These are phyloP conservation scores for Metarhizium album DNA, from an alignment of 2,329 filamentous ascomycete genomes.

Conservation along the genomic window DNA sequence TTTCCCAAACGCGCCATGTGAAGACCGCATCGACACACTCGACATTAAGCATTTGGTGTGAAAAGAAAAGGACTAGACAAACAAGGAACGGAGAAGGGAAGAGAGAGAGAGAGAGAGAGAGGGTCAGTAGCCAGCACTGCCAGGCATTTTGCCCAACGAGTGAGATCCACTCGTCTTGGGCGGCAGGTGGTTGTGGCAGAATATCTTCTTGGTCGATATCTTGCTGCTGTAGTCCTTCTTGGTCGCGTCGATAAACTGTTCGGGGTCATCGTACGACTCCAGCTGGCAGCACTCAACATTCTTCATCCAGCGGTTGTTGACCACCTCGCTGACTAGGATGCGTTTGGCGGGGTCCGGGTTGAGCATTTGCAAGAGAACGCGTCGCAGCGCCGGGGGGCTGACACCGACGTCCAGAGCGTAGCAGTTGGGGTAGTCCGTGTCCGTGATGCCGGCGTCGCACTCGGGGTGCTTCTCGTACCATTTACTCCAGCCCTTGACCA, in stretches of 20 bases:
- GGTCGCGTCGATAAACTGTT: constrained; percentile 49
- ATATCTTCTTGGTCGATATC: constrained; percentile 38
- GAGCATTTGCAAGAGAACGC: constrained; percentile 69
- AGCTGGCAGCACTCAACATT: constrained; percentile 69
- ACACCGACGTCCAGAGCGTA: constrained; percentile 53
- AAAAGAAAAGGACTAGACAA: background rate
- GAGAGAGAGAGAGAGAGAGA: background rate
- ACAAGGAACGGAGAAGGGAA: background rate
- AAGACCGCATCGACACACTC: background rate
- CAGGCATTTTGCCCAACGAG: constrained; percentile 45
- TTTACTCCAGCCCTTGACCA: constrained; percentile 57
- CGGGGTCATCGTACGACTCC: constrained; percentile 56
- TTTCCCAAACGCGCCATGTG: background rate
- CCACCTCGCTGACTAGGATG: constrained; percentile 55
- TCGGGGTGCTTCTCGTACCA: constrained; percentile 47
- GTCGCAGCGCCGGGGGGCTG: constrained; percentile 57
- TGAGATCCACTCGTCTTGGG: constrained; percentile 33
- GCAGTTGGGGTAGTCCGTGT: constrained; percentile 56
- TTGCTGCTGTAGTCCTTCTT: constrained; percentile 38
- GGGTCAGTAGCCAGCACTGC: constrained; percentile 39
- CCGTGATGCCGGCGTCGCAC: constrained; percentile 30
- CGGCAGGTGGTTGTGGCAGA: constrained; percentile 48
- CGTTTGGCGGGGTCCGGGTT: constrained; percentile 66
- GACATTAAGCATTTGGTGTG: background rate
- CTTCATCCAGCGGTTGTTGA: constrained; percentile 63